Percentiles rank a stretch among this genome's conserved stretches.
phyloP scores from a whole-genome alignment of 192 early-diverging fungal genomes.

The Backusella tarrabulga region DNA sequence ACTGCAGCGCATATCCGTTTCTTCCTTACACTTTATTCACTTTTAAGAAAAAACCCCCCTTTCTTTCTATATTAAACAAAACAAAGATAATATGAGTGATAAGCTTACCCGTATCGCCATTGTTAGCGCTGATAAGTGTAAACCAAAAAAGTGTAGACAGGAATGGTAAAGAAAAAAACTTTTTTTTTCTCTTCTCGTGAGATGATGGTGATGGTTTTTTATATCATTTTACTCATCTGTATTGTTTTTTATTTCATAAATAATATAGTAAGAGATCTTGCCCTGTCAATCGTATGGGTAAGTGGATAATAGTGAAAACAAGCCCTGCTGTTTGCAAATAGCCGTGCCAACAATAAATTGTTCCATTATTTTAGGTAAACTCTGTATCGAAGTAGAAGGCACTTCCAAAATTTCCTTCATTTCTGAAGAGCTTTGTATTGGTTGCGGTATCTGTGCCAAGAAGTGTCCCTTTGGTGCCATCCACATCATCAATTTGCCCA shows the following conservation, averaged over 20 bases:
- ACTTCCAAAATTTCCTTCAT: constrained; percentile 90
- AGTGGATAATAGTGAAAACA: constrained; percentile 20
- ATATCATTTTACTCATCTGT: not conserved
- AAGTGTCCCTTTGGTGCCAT: constrained; percentile 97
- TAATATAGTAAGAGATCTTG: constrained; percentile 77
- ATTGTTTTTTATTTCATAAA: not conserved
- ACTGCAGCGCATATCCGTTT: not conserved
- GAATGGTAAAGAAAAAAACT: constrained; percentile 61
- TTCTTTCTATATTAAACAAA: not conserved
- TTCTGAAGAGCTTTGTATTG: constrained; percentile 95
- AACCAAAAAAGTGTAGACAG: constrained; percentile 98
- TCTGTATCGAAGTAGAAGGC: constrained; percentile 90
- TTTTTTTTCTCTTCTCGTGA: not conserved
- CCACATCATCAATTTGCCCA: constrained; percentile 94
- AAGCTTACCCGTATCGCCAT: constrained; percentile 93
- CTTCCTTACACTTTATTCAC: constrained; percentile 8
- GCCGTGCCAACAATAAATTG: no score
- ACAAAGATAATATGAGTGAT: constrained; percentile 65
- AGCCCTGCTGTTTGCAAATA: no score
- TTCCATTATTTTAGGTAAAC: constrained; percentile 60
- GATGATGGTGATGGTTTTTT: not conserved
- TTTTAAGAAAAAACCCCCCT: constrained; percentile 13
- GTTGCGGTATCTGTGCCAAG: constrained; percentile 97
- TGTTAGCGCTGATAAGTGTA: constrained; percentile 93
- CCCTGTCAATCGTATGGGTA: constrained; percentile 96